A percentile compares a stretch with the other conserved stretches of the same genome.
Evolutionary conservation across 2,329 filamentous ascomycete species (phyloP).

Genomic region (Monilinia fructicola): DNA sequence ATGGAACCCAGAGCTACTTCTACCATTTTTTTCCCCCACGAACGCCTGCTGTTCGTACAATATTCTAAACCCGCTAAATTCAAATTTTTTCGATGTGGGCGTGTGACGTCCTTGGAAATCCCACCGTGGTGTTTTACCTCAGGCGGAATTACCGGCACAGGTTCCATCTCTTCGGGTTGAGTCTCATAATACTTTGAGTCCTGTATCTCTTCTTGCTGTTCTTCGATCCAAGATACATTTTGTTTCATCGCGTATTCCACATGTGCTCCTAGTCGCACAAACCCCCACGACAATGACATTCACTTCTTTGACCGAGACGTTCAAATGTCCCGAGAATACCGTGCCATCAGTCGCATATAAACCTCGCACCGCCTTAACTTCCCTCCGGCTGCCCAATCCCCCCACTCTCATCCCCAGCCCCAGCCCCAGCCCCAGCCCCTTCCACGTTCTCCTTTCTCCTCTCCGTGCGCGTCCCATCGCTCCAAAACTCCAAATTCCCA

Average conservation of each 20-base stretch:
- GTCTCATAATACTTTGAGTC: too few relatives aligned
- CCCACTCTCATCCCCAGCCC: not conserved
- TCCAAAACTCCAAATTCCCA: slow-evolving; percentile 92
- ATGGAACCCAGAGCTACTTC: not conserved
- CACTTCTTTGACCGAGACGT: too few relatives aligned
- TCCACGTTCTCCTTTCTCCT: slow-evolving; percentile 20
- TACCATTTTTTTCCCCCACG: not conserved
- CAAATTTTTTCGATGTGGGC: not conserved
- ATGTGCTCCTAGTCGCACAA: too few relatives aligned
- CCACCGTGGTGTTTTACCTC: not conserved
- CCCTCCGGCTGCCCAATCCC: not conserved
- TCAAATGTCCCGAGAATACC: not conserved
- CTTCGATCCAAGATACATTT: not conserved
- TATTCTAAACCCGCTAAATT: not conserved
- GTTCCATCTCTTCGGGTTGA: too few relatives aligned
- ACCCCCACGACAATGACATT: too few relatives aligned
- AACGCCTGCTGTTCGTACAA: not conserved
- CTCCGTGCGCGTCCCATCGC: slow-evolving; percentile 51
- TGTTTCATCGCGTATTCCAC: too few relatives aligned
- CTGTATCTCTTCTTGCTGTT: not conserved
- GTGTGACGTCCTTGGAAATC: not conserved
- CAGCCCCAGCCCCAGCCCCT: not conserved
- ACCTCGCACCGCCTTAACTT: not conserved
- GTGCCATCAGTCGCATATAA: too few relatives aligned
- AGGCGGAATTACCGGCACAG: too few relatives aligned